A percentile compares a stretch with the other conserved stretches of the same genome.
Conservation (phyloP, 768 basidiomycete species). For the Lentinula detonsa region DNA sequence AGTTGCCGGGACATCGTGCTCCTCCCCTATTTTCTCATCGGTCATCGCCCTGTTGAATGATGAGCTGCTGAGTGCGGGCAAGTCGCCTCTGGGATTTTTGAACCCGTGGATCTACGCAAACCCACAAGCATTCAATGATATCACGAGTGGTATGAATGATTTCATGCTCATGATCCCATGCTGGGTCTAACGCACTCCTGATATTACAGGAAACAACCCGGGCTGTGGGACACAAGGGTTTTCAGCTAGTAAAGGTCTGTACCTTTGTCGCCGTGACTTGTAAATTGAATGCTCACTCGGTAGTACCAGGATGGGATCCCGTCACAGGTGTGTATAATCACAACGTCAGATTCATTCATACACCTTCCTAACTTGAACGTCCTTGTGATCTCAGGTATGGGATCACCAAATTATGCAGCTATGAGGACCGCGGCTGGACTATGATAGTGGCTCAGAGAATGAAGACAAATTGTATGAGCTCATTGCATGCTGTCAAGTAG, state of each 20-base stretch:
- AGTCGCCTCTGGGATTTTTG: slow-evolving; percentile 51
- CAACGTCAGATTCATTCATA: neutral
- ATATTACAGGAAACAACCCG: neutral
- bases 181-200: neutral
- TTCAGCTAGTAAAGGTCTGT: neutral
- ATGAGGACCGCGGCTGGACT: slow-evolving; percentile 1
- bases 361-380: neutral
- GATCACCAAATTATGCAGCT: neutral
- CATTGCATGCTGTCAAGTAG: neutral
- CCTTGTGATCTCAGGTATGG: neutral
- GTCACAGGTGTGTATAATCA: neutral
- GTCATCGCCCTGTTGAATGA: slow-evolving; percentile 60
- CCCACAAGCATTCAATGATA: slow-evolving; percentile 46
- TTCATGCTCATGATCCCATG: neutral
- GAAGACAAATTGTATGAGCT: neutral
- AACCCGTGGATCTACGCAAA: slow-evolving; percentile 45
- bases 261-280: neutral
- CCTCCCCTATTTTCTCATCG: slow-evolving; percentile 51
- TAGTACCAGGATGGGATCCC: neutral
- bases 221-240: neutral
- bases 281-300: neutral
- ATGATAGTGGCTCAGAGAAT: neutral
- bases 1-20: slow-evolving; percentile 53
- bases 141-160: slow-evolving; percentile 35
- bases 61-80: slow-evolving; percentile 40